Conservation (phyloP, 2,329 filamentous ascomycete genomes). For the Zarea fungicola region DNA sequence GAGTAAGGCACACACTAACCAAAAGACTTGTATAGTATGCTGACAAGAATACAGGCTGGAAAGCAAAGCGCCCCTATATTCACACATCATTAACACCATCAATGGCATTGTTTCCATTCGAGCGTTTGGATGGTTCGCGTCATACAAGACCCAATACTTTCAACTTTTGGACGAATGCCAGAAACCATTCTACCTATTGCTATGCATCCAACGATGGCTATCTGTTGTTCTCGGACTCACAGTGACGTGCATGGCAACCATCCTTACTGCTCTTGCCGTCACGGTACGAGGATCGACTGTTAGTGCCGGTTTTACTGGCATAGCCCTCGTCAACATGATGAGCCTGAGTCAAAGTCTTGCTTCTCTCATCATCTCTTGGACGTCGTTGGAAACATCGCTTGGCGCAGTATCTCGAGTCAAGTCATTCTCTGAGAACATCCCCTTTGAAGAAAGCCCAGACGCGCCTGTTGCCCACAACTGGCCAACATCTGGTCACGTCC, state of each 20-base stretch:
- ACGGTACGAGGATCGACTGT: slow-evolving; percentile 4
- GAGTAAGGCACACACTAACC: slow-evolving; percentile 9
- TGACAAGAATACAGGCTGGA: slow-evolving; percentile 20
- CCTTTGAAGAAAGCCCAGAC: slow-evolving; percentile 7
- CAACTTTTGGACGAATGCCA: slow-evolving; percentile 1
- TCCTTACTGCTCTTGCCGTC: slow-evolving; percentile 39
- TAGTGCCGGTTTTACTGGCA: slow-evolving; percentile 14
- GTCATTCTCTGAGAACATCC: slow-evolving; percentile 7
- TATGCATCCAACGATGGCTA: slow-evolving; percentile 28
- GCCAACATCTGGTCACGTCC: slow-evolving; percentile 7
- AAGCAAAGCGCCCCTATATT: slow-evolving; percentile 28
- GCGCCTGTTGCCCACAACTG: slow-evolving; percentile 3
- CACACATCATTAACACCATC: slow-evolving; percentile 36
- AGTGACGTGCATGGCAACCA: slow-evolving; percentile 41
- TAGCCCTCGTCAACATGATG: slow-evolving; percentile 20
- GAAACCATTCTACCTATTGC: slow-evolving; percentile 8
- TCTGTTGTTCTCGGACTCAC: slow-evolving; percentile 46
- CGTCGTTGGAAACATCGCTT: slow-evolving; percentile 18
- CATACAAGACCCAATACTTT: background rate
- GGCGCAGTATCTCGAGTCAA: slow-evolving; percentile 15
- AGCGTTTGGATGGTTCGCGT: slow-evolving; percentile 41
- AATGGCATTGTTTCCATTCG: slow-evolving; percentile 41
- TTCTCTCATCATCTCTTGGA: slow-evolving; percentile 26
- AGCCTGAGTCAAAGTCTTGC: slow-evolving; percentile 21
- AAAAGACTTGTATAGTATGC: slow-evolving; percentile 1